Percentiles rank a stretch among this genome's conserved stretches.
Evolutionary conservation across 2,329 filamentous ascomycete genomes (phyloP).

Genomic region (Zalaria obscura): DNA sequence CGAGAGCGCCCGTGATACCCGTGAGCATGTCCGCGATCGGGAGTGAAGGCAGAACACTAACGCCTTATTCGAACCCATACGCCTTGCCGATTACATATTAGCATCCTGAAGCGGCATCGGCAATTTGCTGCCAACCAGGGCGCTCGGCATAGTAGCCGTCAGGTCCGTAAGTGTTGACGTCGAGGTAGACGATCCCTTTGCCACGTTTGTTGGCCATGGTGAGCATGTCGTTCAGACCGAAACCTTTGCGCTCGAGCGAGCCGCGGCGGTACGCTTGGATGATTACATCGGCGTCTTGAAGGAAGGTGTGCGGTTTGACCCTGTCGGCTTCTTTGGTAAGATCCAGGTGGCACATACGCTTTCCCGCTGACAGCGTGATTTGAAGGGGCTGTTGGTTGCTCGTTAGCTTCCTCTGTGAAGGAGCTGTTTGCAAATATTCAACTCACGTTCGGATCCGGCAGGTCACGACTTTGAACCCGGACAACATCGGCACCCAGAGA

Average conservation of each 20-base stretch:
- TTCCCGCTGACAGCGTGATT: conserved; percentile 36
- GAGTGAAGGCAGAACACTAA: conserved; percentile 13
- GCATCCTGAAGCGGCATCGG: conserved; percentile 29
- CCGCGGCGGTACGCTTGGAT: conserved; percentile 36
- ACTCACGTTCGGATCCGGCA: background rate
- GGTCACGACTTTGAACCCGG: background rate
- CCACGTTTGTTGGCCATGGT: conserved; percentile 26
- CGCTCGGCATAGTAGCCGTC: conserved; percentile 32
- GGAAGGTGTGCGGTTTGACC: conserved; percentile 24
- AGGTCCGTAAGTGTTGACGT: conserved; percentile 42
- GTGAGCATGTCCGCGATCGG: conserved; percentile 18
- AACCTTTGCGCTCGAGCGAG: conserved; percentile 33
- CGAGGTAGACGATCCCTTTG: conserved; percentile 31
- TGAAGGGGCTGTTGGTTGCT: conserved; percentile 25
- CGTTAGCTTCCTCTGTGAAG: conserved; percentile 14
- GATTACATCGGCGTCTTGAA: conserved; percentile 36
- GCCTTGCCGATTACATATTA: conserved; percentile 23
- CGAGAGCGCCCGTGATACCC: conserved; percentile 13
- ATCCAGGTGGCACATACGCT: conserved; percentile 32
- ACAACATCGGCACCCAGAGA: conserved; percentile 5
- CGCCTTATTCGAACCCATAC: conserved; percentile 14
- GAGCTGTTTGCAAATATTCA: background rate
- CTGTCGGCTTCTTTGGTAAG: conserved; percentile 25
- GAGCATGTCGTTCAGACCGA: conserved; percentile 26
- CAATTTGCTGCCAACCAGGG: conserved; percentile 41